Conservation (phyloP, 805 yeast genomes). For the Dipodascus geniculatus region DNA sequence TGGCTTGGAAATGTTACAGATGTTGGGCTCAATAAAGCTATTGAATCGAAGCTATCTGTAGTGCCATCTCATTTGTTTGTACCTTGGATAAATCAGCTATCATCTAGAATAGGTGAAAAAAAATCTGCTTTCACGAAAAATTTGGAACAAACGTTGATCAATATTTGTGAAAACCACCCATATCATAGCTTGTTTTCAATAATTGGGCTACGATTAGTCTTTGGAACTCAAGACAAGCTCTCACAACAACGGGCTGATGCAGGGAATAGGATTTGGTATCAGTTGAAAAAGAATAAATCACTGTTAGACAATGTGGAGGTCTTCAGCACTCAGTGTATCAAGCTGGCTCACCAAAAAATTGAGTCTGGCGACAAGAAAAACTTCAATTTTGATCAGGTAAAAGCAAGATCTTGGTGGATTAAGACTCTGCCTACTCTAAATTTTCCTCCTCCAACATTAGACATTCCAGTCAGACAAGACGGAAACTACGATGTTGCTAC, state of each 20-base stretch:
- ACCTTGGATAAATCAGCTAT: constrained; percentile 74
- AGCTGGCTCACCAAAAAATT: constrained; percentile 10
- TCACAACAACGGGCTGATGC: constrained; percentile 7
- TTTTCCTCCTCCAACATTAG: constrained; percentile 60
- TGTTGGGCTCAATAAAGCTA: constrained; percentile 32
- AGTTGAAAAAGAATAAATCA: constrained; percentile 15
- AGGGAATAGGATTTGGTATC: constrained; percentile 10
- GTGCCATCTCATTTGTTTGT: constrained; percentile 54
- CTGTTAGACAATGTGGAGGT: constrained; percentile 35
- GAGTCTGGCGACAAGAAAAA: constrained; percentile 1
- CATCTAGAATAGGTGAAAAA: constrained; percentile 52
- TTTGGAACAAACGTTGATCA: constrained; percentile 36
- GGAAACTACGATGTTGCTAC: constrained; percentile 38
- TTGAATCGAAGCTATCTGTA: constrained; percentile 27
- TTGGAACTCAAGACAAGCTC: neutral
- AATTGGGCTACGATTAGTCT: constrained; percentile 12
- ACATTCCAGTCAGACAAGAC: constrained; percentile 31
- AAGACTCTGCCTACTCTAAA: constrained; percentile 28
- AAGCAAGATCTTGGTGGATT: constrained; percentile 48
- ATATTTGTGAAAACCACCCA: constrained; percentile 49
- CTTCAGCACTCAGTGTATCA: constrained; percentile 40
- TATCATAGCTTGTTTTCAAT: constrained; percentile 51
- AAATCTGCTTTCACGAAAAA: constrained; percentile 41
- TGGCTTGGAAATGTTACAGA: constrained; percentile 60
- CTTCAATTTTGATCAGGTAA: constrained; percentile 11